phyloP scores from a whole-genome alignment of 768 basidiomycete species.

The Lentinula sp. region DNA sequence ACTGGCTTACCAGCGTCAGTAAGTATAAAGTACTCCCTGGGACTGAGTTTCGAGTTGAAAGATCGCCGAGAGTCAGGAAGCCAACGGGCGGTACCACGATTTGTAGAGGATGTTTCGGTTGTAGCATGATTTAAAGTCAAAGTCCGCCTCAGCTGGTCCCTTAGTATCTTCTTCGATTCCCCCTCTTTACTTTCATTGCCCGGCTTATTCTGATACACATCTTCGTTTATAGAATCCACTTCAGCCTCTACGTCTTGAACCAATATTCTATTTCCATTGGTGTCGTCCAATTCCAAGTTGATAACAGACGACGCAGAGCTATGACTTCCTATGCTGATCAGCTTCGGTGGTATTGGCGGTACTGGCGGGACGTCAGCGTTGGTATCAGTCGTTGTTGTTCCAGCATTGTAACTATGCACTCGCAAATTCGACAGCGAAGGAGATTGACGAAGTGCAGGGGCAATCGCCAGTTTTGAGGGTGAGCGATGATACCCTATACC shows the following conservation, averaged over 20 bases:
- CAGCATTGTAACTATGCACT: conserved; percentile 43
- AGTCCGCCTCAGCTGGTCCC: conserved; percentile 69
- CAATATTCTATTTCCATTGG: conserved; percentile 36
- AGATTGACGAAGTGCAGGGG: conserved; percentile 43
- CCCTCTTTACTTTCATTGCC: conserved; percentile 45
- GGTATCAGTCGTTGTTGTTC: conserved; percentile 23
- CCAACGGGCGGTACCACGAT: background rate
- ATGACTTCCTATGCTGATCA: conserved; percentile 23
- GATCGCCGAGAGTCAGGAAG: conserved; percentile 1
- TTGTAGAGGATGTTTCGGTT: conserved; percentile 23
- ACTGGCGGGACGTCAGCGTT: conserved; percentile 21
- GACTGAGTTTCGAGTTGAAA: conserved; percentile 26
- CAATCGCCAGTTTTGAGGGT: conserved; percentile 31
- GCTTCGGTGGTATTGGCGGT: conserved; percentile 19
- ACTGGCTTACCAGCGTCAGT: conserved; percentile 99
- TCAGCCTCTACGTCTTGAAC: conserved; percentile 67
- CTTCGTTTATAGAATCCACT: conserved; percentile 46
- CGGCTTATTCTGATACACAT: conserved; percentile 39
- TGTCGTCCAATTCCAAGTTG: conserved; percentile 61
- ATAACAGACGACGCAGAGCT: conserved; percentile 70
- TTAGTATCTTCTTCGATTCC: conserved; percentile 55
- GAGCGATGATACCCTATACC: conserved; percentile 31
- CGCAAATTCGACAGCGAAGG: conserved; percentile 54
- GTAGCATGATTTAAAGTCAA: conserved; percentile 39
- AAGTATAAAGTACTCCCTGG: conserved; percentile 84